Evolutionary conservation across 129 eudicot species (phyloP), one percentile per base, ranked within the genome.

Genomic region (Glebionis coronaria): DNA sequence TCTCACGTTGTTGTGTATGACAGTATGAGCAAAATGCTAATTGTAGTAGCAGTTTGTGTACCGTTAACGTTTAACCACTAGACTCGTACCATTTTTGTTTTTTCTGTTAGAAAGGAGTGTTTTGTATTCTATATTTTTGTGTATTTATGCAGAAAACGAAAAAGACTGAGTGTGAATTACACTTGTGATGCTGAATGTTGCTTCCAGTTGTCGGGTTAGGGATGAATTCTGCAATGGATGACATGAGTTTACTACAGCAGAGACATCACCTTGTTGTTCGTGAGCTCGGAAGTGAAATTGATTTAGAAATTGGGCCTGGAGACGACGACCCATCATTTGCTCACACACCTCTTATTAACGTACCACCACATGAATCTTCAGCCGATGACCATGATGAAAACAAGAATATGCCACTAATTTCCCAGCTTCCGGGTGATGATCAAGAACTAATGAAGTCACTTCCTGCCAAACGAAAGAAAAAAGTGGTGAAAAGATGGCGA

Each of bases 161-260:
- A 55, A 18, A n/a, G 55, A 2, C 76, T 16, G 59, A 80, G 77
- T 70, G 74, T 35, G 71, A 44, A 80, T 75, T 74, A 53, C 58
- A 58, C 79, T 65, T 88, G 90, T 80, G 84, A 93, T 93, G 99
- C 97, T 93, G 96, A 84, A 93, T 93, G 99, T 89, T 89, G 87
- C 81, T 84, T 59, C 83, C 92, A 28, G 67, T 80, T 70, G 88
- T 83, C 55, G 95, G 95, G 80, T 63, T 78, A 77, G 95, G 85
- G 92, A 89, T 89, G 95, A 89, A 78, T 83, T 79, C 99, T 56
- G 59, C 99, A 69, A 84, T 89, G 90, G 99, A 93, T 82, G 99
- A 93, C 60, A 88, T 93, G 73, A 93, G 87, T 70, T 61, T 93
- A 55, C 80, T 93, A 50, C 99, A 93, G 28, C 96, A 93, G 57